Evolutionary conservation across 1,139 yeast species (phyloP), one percentile per base, ranked within the genome.

Genomic region (Petasospora fabianii): DNA sequence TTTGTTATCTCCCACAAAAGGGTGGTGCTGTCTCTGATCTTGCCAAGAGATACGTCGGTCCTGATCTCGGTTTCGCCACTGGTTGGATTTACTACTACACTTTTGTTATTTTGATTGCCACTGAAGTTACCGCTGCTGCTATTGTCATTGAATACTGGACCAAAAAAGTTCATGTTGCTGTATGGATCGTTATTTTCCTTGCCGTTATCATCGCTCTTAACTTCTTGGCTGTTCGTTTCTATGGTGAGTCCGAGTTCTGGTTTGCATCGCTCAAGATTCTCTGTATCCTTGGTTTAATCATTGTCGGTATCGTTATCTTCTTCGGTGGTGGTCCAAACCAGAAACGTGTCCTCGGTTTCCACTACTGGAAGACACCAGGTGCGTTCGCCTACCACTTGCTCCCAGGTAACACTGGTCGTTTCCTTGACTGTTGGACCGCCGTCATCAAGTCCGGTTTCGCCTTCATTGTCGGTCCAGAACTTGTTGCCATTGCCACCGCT

Each of bases 201-300:
- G 73, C 65, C 21, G 61, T 80, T 24, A 83, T 83, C 54, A 69
- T 77, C 21, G 47, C 69, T 15, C 77, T 85, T 51, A 83, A 84
- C 54, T 61, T 84, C 34, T 71, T 81, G 47, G 87, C 90, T 1
- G 95, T 85, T 30, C 69, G 73, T 43, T 68, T 69, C 46, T 85
- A 80, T 56, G 95, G 95, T 39, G 95, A 85, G 58, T 56, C 75
- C 39, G 95, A 85, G 61, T 85, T 84, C 58, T 84, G 90, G 88
- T 66, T 85, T 27, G 76, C 88, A 6, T 66, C 84, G 27, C 77
- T 83, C 36, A 86, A 86, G 60, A 77, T 85, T 34, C 49, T 84
- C 9, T 68, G 84, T 40, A 83, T 86, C 41, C 56, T 81, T 27
- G 95, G 92, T 0, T 69, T 85, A 35, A 73, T 85, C 46, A 56